Evolutionary conservation across 2,329 filamentous ascomycete species (phyloP).

Genomic region (Cadophora gregata): DNA sequence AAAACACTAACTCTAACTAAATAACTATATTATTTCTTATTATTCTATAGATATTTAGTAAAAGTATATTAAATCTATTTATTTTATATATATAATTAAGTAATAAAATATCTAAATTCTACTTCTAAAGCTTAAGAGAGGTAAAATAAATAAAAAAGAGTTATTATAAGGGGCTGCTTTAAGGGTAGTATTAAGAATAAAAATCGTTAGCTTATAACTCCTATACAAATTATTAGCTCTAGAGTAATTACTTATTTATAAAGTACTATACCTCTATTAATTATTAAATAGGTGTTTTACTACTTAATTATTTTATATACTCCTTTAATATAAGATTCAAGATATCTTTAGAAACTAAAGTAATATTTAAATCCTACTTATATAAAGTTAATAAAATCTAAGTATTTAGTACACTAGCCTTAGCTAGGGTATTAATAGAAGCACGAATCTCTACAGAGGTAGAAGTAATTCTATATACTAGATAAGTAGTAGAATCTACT

Average conservation of each 20-base stretch:
- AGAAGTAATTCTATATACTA: conserved; percentile 2
- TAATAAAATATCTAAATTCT: background rate
- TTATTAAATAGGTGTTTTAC: background rate
- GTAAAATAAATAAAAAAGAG: conserved; percentile 18
- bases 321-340: background rate
- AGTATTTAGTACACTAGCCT: background rate
- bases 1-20: background rate
- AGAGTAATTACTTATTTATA: background rate
- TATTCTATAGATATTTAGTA: background rate
- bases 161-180: background rate
- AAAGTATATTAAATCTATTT: background rate
- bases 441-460: background rate
- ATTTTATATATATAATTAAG: conserved; percentile 2
- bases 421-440: background rate
- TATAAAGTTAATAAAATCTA: background rate
- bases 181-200: background rate
- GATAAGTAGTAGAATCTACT: background rate
- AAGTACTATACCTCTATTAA: background rate
- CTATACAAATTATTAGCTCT: conserved; percentile 2
- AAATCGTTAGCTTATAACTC: background rate
- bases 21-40: conserved; percentile 1
- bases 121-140: conserved; percentile 12
- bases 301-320: background rate
- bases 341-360: background rate
- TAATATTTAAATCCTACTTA: background rate